Base-by-base conservation (phyloP, 371 early-diverging fungal species). In the Rhizopus delemar region DNA sequence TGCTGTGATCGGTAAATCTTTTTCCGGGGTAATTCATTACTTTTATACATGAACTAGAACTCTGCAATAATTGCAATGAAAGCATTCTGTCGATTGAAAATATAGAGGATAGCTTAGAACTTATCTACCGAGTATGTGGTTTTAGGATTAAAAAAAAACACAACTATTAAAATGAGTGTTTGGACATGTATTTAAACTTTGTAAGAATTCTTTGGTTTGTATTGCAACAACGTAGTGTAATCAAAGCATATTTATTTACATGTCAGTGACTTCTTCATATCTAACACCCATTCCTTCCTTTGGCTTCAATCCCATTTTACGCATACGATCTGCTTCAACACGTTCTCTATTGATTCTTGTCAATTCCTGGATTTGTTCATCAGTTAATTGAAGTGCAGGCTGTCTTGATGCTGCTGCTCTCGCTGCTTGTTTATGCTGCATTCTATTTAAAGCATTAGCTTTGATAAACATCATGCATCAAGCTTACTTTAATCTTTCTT, bases 281-380 rank as follows among this genome's bases (percentile, higher is more conserved):
- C 76, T 63, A 1, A 82, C 77, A 51, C 80, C 82, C 78, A 82
- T 75, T 32, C 72, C 63, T 51, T 73, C 75, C 57, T 70, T 75
- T 8, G 78, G 74, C 9, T 65, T 77, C 8, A 84, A 63, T 0
- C 91, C 91, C 78, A 89, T 68, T 53, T 82, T 84, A 32, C 88
- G 77, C 72, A 91, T 66, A 54, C 82, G 67, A 56, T 91, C 89
- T 0, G 86, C 85, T 51, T 81, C 82, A 16, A 88, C 74, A 33
- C 90, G 78, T 55, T 90, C 91, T 45, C 85, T 81, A 22, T 81
- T 65, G 3, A 90, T 84, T 62, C 80, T 71, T 22, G 85, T 70
- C 31, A 91, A 64, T 45, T 87, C 89, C n/a, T 77, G 71, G 15
- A 91, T 62, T 60, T 89, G 85, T 9, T 80, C 80, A 55, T 74